A percentile compares a stretch with the other conserved stretches of the same genome.
Conservation (phyloP, 257 asterid species). For the Solanum habrochaites region DNA sequence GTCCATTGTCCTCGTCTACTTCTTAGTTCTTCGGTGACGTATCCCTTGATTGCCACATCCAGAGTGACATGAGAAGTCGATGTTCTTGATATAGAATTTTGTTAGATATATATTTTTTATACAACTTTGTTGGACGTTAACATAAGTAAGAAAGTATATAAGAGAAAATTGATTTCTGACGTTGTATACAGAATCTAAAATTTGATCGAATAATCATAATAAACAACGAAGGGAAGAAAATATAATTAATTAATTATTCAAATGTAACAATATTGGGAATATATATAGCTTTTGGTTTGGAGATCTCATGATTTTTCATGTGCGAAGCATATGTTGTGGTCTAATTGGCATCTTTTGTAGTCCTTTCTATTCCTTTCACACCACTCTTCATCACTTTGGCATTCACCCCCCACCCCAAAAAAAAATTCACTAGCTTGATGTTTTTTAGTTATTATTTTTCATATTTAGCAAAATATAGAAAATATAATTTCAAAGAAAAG, state of each 20-base stretch:
- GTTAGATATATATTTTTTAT: not conserved
- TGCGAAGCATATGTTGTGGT: slow-evolving; percentile 21
- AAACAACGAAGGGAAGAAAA: not conserved
- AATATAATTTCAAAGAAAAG: not conserved
- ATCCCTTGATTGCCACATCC: too few relatives aligned
- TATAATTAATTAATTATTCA: not conserved
- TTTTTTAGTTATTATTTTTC: too few relatives aligned
- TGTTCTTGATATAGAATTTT: not conserved
- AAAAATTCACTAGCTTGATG: not conserved
- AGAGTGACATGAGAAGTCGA: not conserved
- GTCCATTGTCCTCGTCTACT: too few relatives aligned
- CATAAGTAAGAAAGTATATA: not conserved
- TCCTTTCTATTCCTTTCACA: not conserved
- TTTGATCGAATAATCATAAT: not conserved
- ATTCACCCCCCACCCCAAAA: not conserved
- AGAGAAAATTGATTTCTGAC: not conserved
- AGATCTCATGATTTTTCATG: slow-evolving; percentile 24
- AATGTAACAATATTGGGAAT: not conserved
- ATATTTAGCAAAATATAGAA: not conserved
- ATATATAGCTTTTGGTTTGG: slow-evolving; percentile 1
- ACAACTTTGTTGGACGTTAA: not conserved
- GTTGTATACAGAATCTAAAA: not conserved
- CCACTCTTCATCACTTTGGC: not conserved
- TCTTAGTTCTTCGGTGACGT: too few relatives aligned
- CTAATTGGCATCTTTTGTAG: not conserved